Evolutionary conservation across 2,329 filamentous ascomycete species (phyloP).

Genomic region (Aspergillus hortae): DNA sequence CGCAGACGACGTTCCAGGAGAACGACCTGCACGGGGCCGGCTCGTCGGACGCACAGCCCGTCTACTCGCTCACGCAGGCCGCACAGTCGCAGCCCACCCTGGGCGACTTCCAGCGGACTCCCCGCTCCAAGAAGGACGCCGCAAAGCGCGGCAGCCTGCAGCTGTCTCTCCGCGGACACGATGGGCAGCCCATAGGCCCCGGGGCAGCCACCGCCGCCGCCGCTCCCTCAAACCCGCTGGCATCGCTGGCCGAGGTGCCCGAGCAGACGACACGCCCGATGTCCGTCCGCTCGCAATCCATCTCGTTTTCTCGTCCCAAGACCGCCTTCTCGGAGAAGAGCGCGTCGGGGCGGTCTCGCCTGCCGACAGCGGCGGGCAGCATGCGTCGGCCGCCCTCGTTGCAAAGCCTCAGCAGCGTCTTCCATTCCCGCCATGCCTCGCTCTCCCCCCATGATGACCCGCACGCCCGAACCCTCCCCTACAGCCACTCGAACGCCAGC

Average conservation of each 20-base stretch:
- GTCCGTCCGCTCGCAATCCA: slow-evolving; percentile 18
- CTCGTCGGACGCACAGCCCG: background rate
- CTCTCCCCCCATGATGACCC: slow-evolving; percentile 10
- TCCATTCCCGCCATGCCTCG: slow-evolving; percentile 13
- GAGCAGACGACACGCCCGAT: slow-evolving; percentile 13
- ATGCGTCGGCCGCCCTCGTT: slow-evolving; percentile 21
- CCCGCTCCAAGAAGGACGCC: background rate
- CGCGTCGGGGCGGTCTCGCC: slow-evolving; percentile 8
- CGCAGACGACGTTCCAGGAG: background rate
- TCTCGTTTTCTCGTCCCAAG: slow-evolving; percentile 21
- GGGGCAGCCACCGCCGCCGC: slow-evolving; percentile 4
- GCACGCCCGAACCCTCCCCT: slow-evolving; percentile 14
- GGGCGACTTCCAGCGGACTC: slow-evolving; percentile 3
- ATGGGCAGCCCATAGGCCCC: background rate
- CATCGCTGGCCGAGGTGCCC: slow-evolving; percentile 23
- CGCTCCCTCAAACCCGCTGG: slow-evolving; percentile 13
- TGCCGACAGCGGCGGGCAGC: slow-evolving; percentile 13
- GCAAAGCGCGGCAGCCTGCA: slow-evolving; percentile 11
- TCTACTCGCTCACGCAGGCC: slow-evolving; percentile 15
- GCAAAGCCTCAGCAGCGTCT: slow-evolving; percentile 23
- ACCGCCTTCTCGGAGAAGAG: slow-evolving; percentile 19
- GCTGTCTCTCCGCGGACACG: slow-evolving; percentile 7
- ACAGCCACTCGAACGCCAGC: slow-evolving; percentile 15
- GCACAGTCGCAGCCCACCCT: slow-evolving; percentile 17
- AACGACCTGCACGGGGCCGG: background rate